These are phyloP conservation scores for Przewalskia tangutica DNA, from an alignment of 257 asterid species.

Conservation along the genomic window DNA sequence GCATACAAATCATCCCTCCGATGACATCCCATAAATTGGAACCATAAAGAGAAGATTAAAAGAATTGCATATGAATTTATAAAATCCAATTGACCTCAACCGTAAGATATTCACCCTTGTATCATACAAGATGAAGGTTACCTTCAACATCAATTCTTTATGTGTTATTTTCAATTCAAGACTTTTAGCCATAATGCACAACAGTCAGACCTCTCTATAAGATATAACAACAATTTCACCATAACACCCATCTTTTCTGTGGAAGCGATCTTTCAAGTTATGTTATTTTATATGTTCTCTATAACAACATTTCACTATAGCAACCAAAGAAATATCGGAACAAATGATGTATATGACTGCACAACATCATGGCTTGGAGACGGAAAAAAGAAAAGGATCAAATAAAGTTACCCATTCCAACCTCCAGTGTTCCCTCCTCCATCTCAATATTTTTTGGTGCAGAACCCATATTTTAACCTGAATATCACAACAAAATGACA, in stretches of 20 bases:
- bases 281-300: no score
- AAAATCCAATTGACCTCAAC: neutral
- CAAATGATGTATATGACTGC: no score
- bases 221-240: no score
- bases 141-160: neutral
- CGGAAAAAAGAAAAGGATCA: neutral
- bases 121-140: neutral
- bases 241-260: no score
- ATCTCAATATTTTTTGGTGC: constrained; percentile 15
- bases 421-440: constrained; percentile 27
- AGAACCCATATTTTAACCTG: constrained; percentile 11
- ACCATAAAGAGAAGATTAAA: neutral
- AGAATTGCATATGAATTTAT: neutral
- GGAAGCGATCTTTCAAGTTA: no score
- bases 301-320: no score
- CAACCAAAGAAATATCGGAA: no score
- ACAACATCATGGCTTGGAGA: neutral
- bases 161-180: neutral
- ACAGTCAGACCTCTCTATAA: neutral
- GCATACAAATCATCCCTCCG: neutral
- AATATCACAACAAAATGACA: neutral
- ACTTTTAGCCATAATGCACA: neutral
- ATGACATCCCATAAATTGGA: neutral
- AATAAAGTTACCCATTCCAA: constrained; percentile 21
- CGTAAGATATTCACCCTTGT: neutral